phyloP scores from a whole-genome alignment of 2,329 filamentous ascomycete species.

The Pseudocercospora ulei region DNA sequence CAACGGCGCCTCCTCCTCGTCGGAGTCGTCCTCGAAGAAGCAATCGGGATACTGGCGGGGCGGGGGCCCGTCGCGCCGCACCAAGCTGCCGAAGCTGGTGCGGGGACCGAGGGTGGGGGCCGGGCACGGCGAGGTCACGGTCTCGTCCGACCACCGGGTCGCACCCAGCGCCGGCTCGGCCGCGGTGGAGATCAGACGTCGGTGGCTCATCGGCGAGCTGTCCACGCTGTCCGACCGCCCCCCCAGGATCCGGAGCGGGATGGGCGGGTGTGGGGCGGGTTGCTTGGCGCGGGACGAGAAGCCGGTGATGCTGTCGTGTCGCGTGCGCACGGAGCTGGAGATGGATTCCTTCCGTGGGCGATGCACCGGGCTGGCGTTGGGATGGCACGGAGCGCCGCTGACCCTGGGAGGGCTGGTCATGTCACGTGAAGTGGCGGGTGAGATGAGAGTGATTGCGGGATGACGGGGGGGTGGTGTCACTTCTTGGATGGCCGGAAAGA shows the following conservation, averaged over 20 bases:
- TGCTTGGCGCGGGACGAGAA: conserved; percentile 14
- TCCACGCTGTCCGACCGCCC: conserved; percentile 15
- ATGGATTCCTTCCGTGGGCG: conserved; percentile 27
- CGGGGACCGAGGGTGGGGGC: conserved; percentile 20
- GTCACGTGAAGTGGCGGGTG: conserved; percentile 5
- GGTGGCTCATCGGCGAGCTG: background rate
- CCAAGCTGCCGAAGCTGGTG: conserved; percentile 25
- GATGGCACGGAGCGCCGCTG: conserved; percentile 12
- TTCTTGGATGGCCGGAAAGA: conserved; percentile 27
- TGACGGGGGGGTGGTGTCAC: conserved; percentile 19
- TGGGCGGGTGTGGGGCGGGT: conserved; percentile 11
- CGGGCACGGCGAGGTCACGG: conserved; percentile 23
- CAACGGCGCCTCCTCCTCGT: conserved; percentile 21
- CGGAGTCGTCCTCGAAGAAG: conserved; percentile 30
- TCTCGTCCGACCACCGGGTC: conserved; percentile 29
- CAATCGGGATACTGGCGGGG: conserved; percentile 26
- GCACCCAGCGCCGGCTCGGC: conserved; percentile 1
- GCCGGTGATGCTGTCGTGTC: conserved; percentile 27
- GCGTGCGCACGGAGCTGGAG: conserved; percentile 23
- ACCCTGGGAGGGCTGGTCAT: conserved; percentile 1
- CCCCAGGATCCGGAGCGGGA: conserved; percentile 26
- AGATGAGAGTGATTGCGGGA: conserved; percentile 6
- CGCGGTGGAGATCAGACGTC: conserved; percentile 11
- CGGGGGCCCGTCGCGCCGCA: conserved; percentile 16
- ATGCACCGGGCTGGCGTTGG: conserved; percentile 19